These are phyloP conservation scores for Calophaca sinica DNA, from an alignment of 306 rosid genomes.

Conservation along the genomic window DNA sequence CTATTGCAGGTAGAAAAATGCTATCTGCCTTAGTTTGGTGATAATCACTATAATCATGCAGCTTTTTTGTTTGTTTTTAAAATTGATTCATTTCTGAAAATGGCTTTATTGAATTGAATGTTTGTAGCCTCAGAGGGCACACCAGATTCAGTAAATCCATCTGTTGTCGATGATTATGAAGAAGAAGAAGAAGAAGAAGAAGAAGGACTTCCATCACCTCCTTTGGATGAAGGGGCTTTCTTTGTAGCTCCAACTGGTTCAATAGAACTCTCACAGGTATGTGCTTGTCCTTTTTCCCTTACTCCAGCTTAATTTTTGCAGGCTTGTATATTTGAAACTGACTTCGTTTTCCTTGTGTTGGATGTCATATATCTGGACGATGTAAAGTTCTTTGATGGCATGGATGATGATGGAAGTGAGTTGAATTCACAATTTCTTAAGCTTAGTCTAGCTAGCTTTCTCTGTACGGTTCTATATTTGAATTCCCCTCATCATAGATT, in stretches of 20 bases:
- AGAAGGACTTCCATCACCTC: constrained; percentile 95
- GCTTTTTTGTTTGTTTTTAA: not conserved
- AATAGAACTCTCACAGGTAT: constrained; percentile 87
- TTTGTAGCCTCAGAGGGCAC: constrained; percentile 66
- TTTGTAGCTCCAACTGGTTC: constrained; percentile 66
- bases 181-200: constrained; percentile 55
- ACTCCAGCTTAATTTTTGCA: constrained; percentile 2
- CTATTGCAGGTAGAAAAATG: constrained; percentile 52
- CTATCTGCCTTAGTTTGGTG: constrained; percentile 20
- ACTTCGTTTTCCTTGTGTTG: constrained; percentile 53
- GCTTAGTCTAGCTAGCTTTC: constrained; percentile 51
- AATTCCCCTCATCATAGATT: constrained; percentile 51
- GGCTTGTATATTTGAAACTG: constrained; percentile 49
- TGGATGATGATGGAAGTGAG: constrained; percentile 98
- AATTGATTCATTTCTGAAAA: constrained; percentile 3
- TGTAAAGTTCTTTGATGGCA: constrained; percentile 93
- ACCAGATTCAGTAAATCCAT: constrained; percentile 74
- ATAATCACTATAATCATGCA: not conserved
- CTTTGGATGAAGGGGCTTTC: constrained; percentile 83
- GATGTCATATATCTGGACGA: constrained; percentile 40
- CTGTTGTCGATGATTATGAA: constrained; percentile 55
- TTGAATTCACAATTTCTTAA: constrained; percentile 53
- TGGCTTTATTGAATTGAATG: constrained; percentile 23
- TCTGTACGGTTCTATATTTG: constrained; percentile 50
- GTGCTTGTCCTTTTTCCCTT: constrained; percentile 23